Conservation (phyloP, 305 asterid species). For the Fraxinus velutina region DNA sequence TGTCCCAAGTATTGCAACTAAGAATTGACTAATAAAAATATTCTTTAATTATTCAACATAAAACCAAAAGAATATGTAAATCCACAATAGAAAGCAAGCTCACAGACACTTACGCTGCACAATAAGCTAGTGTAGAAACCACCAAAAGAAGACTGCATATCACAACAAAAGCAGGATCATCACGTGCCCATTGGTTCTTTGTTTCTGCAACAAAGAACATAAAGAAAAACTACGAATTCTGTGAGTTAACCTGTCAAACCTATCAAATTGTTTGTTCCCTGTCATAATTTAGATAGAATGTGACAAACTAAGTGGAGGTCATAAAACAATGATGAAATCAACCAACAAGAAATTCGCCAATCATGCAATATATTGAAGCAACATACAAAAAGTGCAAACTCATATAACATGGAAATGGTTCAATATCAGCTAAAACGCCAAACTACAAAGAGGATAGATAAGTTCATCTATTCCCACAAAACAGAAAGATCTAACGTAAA, state of each 20-base stretch:
- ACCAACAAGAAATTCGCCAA: not conserved
- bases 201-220: slow-evolving; percentile 58
- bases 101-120: slow-evolving; percentile 42
- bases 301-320: not conserved
- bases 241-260: slow-evolving; percentile 14
- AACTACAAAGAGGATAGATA: not conserved
- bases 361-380: slow-evolving; percentile 1
- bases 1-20: not conserved
- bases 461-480: not conserved
- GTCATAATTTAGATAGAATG: not conserved
- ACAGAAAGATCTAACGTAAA: not conserved
- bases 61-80: not conserved
- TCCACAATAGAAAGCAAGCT: slow-evolving; percentile 11
- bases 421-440: not conserved
- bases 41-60: not conserved
- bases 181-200: slow-evolving; percentile 60
- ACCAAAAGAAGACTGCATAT: slow-evolving; percentile 46
- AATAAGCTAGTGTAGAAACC: slow-evolving; percentile 40
- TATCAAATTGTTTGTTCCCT: not conserved
- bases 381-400: not conserved
- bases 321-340: slow-evolving; percentile 4
- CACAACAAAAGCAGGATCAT: slow-evolving; percentile 55
- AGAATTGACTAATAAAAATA: not conserved
- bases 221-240: slow-evolving; percentile 9
- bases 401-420: not conserved